Evolutionary conservation across 768 basidiomycete genomes (phyloP).

Genomic region (Lactarius quietus): DNA sequence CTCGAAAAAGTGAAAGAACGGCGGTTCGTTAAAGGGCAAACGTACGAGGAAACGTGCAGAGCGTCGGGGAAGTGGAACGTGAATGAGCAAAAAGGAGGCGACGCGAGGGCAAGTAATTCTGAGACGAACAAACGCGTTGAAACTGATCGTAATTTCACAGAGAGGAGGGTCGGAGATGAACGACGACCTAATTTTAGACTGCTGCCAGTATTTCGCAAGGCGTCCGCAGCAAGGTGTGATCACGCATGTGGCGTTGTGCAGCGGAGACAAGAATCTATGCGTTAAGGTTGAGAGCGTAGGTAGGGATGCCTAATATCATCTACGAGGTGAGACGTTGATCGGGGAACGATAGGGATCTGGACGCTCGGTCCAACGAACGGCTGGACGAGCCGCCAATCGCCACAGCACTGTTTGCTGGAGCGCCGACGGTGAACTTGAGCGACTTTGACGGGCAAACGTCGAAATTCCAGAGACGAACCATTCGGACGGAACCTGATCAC

Average conservation of each 20-base stretch:
- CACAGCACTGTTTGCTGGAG: slow-evolving; percentile 40
- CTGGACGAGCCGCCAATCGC: slow-evolving; percentile 51
- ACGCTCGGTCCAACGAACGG: slow-evolving; percentile 21
- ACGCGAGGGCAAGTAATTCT: slow-evolving; percentile 36
- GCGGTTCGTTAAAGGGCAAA: slow-evolving; percentile 55
- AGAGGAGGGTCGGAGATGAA: slow-evolving; percentile 43
- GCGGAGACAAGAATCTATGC: slow-evolving; percentile 65
- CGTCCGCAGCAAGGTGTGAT: slow-evolving; percentile 31
- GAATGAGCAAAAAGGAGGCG: slow-evolving; percentile 35
- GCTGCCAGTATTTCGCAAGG: slow-evolving; percentile 56
- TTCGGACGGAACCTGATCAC: slow-evolving; percentile 16
- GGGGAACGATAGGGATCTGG: slow-evolving; percentile 11
- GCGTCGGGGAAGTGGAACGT: slow-evolving; percentile 59
- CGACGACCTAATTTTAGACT: slow-evolving; percentile 73
- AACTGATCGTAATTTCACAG: slow-evolving; percentile 10
- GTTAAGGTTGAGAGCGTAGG: slow-evolving; percentile 44
- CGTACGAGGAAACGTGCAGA: slow-evolving; percentile 60
- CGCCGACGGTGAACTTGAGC: slow-evolving; percentile 33
- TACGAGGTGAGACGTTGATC: neutral
- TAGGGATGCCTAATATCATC: slow-evolving; percentile 8
- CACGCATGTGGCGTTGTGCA: slow-evolving; percentile 53
- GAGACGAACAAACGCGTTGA: neutral
- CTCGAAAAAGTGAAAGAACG: slow-evolving; percentile 56
- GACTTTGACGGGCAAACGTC: slow-evolving; percentile 36
- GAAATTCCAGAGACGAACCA: slow-evolving; percentile 27